A percentile compares a stretch with the other conserved stretches of the same genome.
phyloP scores from a whole-genome alignment of 23 red algal species.

The Gracilariopsis chorda region DNA sequence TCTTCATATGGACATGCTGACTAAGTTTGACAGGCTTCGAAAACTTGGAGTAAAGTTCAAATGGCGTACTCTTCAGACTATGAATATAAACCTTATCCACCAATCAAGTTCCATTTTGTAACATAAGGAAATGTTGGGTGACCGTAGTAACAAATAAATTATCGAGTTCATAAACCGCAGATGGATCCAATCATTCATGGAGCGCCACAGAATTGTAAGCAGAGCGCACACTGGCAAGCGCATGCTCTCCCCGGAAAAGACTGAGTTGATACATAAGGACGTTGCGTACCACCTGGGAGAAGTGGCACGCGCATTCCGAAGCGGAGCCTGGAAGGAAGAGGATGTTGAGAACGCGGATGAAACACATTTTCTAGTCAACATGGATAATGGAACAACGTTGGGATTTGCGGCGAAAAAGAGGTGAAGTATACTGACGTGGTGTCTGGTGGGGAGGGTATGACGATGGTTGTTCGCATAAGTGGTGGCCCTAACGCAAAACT shows the following conservation, averaged over 20 bases:
- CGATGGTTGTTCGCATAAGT: conserved; percentile 16
- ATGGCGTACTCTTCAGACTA: not conserved
- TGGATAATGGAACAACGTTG: not conserved
- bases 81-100: not conserved
- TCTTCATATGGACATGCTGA: not conserved
- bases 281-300: too few species aligned
- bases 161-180: not conserved
- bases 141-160: not conserved
- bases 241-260: not conserved
- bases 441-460: not conserved
- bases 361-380: not conserved
- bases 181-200: not conserved
- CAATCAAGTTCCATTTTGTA: not conserved
- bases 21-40: not conserved
- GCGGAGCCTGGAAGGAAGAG: too few species aligned
- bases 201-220: not conserved
- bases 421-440: not conserved
- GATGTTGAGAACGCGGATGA: too few species aligned
- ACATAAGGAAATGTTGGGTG: not conserved
- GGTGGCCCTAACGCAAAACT: not conserved
- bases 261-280: too few species aligned
- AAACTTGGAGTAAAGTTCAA: not conserved
- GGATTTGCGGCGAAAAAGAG: not conserved
- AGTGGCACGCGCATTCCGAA: too few species aligned
- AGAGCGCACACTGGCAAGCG: not conserved